Base-by-base conservation (phyloP, 768 basidiomycete species). In the Amanita muscaria region DNA sequence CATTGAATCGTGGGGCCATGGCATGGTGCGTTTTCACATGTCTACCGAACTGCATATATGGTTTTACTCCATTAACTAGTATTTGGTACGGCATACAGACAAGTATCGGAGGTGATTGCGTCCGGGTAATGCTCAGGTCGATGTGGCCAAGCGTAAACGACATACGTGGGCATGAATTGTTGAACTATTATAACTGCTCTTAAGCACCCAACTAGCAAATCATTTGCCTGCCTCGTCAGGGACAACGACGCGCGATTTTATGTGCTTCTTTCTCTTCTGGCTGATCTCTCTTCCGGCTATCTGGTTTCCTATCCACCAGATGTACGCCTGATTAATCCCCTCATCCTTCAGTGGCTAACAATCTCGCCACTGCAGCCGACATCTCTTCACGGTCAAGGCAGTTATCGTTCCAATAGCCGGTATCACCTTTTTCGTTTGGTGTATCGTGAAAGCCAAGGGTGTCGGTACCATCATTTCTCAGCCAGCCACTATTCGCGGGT, bases 221-320 rank as follows among this genome's bases (percentile, higher is more conserved):
- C 67, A 71, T 48, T 69, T 88, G 53, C 80, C 85, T 15, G 72
- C 67, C 16, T 80, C 78, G 12, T 78, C 83, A 48, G 85, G 86
- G 34, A 88, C 77, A 24, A 82, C 70, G 44, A 80, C 82, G n/a
- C 72, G 74, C 42, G 78, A 85, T 62, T 84, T 82, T 53, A 64
- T 87, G 66, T 78, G 77, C 51, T 91, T 91, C 74, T 82, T 91
- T 71, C 68, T 91, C 47, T 92, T 89, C 70, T 89, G 85, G 81
- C 64, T 88, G 24, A 70, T 87, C 32, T 83, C 80, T 24, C 72
- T 89, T 24, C 85, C 84, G 7, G 79, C 80, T n/a, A 80, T 88
- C 52, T 88, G 82, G 82, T 80, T 87, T 52, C 86, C 84, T 9
- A 77, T 88, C 39, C 85, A 90, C 66, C 73, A 81, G 56, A 83